A percentile compares a stretch with the other conserved stretches of the same genome.
Evolutionary conservation across 2,329 filamentous ascomycete genomes (phyloP).

Genomic region (Trichoderma afroharzianum): DNA sequence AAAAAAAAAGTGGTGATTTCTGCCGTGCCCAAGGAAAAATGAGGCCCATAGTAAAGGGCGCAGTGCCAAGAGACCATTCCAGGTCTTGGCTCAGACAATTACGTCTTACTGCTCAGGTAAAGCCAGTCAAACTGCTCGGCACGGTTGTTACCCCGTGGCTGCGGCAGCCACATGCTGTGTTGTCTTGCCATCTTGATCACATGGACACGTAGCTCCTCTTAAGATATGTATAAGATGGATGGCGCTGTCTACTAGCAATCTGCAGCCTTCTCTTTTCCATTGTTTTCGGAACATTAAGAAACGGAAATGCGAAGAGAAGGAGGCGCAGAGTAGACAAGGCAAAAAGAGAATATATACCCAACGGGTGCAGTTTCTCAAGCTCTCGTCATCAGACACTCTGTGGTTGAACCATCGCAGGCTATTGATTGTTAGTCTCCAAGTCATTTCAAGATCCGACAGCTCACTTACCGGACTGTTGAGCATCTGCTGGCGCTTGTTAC

Average conservation of each 20-base stretch:
- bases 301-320: not conserved
- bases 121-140: slow-evolving; percentile 24
- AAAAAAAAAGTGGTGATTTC: not conserved
- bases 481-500: slow-evolving; percentile 91
- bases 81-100: slow-evolving; percentile 27
- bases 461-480: slow-evolving; percentile 87
- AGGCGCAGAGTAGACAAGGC: not conserved
- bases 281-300: not conserved
- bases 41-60: slow-evolving; percentile 9
- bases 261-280: not conserved
- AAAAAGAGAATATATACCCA: not conserved
- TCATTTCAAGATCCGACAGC: not conserved
- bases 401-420: slow-evolving; percentile 55
- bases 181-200: slow-evolving; percentile 14
- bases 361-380: not conserved
- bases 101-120: slow-evolving; percentile 26
- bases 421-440: slow-evolving; percentile 13
- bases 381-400: slow-evolving; percentile 47
- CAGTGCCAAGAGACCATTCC: slow-evolving; percentile 28
- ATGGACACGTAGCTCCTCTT: not conserved
- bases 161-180: slow-evolving; percentile 22
- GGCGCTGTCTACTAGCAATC: not conserved
- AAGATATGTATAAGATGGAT: slow-evolving; percentile 10
- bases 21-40: not conserved
- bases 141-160: slow-evolving; percentile 32